phyloP scores from a whole-genome alignment of 345 rosid genomes.

The Luvunga scandens region DNA sequence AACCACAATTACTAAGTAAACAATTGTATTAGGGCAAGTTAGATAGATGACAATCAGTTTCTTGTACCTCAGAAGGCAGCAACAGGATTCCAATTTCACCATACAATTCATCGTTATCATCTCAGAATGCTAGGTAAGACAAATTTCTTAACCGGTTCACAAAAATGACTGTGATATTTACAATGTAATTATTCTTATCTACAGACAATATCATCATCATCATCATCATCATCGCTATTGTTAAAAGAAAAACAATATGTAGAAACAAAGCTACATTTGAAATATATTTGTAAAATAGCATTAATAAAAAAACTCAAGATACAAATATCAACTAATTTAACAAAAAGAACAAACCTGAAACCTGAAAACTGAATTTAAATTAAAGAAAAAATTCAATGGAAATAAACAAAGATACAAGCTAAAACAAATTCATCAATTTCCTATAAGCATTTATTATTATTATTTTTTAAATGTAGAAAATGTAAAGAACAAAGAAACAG shows the following conservation, averaged over 20 bases:
- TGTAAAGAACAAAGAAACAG: background rate
- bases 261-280: background rate
- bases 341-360: background rate
- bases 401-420: background rate
- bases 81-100: background rate
- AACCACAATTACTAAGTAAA: background rate
- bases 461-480: too few relatives aligned
- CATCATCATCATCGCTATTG: background rate
- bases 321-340: background rate
- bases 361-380: background rate
- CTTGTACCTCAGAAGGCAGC: background rate
- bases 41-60: background rate
- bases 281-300: background rate
- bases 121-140: background rate
- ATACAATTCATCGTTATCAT: background rate
- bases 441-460: too few relatives aligned
- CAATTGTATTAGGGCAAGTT: background rate
- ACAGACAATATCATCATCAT: background rate
- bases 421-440: slow-evolving; percentile 1
- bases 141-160: background rate
- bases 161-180: background rate
- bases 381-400: background rate
- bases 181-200: background rate
- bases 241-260: background rate
- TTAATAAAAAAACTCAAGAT: background rate